A percentile compares a stretch with the other conserved stretches of the same genome.
These are phyloP conservation scores for Suhomyces coccinellae DNA, from an alignment of 1,139 yeast species.

Conservation along the genomic window DNA sequence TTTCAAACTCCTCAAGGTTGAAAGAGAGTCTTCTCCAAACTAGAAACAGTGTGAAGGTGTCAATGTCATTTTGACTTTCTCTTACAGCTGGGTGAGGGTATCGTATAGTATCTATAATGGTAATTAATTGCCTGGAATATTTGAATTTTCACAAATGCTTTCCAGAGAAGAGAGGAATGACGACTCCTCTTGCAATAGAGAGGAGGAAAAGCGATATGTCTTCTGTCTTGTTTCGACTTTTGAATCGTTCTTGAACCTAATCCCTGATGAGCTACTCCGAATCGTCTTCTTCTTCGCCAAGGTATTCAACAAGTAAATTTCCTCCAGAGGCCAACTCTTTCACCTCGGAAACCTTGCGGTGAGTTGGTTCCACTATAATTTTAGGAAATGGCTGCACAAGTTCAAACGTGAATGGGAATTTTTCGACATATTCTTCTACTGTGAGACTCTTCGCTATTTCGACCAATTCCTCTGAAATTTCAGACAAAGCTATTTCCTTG, in stretches of 20 bases:
- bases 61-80: too few relatives aligned
- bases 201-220: background rate
- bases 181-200: too few relatives aligned
- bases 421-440: constrained; percentile 22
- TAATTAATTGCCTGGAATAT: background rate
- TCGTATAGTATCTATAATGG: background rate
- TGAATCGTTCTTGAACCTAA: background rate
- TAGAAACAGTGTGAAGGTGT: too few relatives aligned
- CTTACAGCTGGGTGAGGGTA: background rate
- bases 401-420: constrained; percentile 38
- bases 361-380: constrained; percentile 26
- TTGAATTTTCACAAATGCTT: background rate
- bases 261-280: background rate
- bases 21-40: too few relatives aligned
- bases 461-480: constrained; percentile 15
- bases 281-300: constrained; percentile 13
- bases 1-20: too few relatives aligned
- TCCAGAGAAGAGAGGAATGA: too few relatives aligned
- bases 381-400: constrained; percentile 48
- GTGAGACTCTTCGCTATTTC: constrained; percentile 11
- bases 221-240: background rate
- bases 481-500: constrained; percentile 13
- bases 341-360: constrained; percentile 22
- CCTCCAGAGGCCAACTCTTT: constrained; percentile 40
- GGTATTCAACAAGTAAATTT: constrained; percentile 39